Base-by-base conservation (phyloP, 2,329 filamentous ascomycete species). In the Fusarium sp. region DNA sequence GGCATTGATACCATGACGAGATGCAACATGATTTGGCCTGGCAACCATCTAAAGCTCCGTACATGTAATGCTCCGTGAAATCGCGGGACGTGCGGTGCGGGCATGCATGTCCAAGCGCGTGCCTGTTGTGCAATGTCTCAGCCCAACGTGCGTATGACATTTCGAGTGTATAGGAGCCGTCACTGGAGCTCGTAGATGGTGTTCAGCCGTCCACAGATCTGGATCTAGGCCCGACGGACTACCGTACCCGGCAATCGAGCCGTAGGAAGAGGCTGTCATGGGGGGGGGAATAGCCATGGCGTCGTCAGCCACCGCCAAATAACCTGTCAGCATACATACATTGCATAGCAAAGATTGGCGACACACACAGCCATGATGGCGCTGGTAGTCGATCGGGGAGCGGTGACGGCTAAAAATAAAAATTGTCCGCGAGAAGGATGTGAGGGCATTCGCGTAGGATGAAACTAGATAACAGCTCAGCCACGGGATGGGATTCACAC, bases 271-370 rank as follows among this genome's bases (percentile, higher is more conserved):
- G 43, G 41, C 67, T 18, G 45, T 52, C 24, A 64, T 59, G 22
- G 54, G 22, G 22, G 54, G 22, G 48, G 56, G 35, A 41, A 37
- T 27, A 57, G 62, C 29, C 43, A 73, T 73, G 60, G 66, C 57
- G 69, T 57, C 60, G 59, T 68, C 69, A 71, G 69, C 69, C 66
- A 75, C 69, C 57, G 64, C 58, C 56, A 14, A 27, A 59, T 58
- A 16, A 45, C 56, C 27, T 70, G 69, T 73, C 72, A 75, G 72
- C 72, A 70, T 45, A 45, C 20, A 22, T 45, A 45, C 20, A 22
- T 45, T 20, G 20, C 41, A 45, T 75, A 62, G 65, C 68, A 56
- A 43, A 56, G 65, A 75, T 73, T 56, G 72, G 45, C 48, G 37
- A 37, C 72, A 73, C 66, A 73, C 69, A 72, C 48, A 37, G 64